These are phyloP conservation scores for Ulvella scutata DNA, from an alignment of 139 green algal species.

Conservation along the genomic window DNA sequence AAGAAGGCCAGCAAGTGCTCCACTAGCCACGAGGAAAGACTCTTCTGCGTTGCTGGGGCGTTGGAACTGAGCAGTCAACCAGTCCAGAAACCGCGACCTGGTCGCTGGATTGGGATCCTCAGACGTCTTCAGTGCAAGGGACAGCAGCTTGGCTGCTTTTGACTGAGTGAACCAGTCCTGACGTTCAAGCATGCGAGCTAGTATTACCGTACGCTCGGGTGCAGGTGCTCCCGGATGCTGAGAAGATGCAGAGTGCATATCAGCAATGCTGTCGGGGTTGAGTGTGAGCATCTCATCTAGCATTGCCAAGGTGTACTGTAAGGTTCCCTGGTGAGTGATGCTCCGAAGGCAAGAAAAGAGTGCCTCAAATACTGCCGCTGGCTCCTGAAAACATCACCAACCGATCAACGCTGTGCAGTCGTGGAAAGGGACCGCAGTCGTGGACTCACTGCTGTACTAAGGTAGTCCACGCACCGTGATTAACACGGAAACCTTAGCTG, in stretches of 20 bases:
- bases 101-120: not conserved
- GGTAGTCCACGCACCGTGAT: conserved; percentile 31
- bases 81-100: conserved; percentile 66
- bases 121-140: not conserved
- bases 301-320: conserved; percentile 80
- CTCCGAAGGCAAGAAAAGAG: conserved; percentile 72
- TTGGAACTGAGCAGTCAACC: conserved; percentile 68
- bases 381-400: conserved; percentile 22
- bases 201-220: not conserved
- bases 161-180: conserved; percentile 84
- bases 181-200: conserved; percentile 55
- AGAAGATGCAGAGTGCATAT: not conserved
- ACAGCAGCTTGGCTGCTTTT: conserved; percentile 56
- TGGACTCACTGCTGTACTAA: not conserved
- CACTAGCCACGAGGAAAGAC: conserved; percentile 12
- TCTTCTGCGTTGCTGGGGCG: conserved; percentile 42
- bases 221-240: not conserved
- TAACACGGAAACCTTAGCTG: conserved; percentile 45
- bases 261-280: not conserved
- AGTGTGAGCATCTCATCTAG: conserved; percentile 64
- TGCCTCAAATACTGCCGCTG: conserved; percentile 50
- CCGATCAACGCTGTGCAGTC: not conserved
- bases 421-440: not conserved
- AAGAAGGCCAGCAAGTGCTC: not conserved
- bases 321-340: conserved; percentile 78